Evolutionary conservation across 2,329 filamentous ascomycete species (phyloP).

Genomic region (Stenocarpella maydis): DNA sequence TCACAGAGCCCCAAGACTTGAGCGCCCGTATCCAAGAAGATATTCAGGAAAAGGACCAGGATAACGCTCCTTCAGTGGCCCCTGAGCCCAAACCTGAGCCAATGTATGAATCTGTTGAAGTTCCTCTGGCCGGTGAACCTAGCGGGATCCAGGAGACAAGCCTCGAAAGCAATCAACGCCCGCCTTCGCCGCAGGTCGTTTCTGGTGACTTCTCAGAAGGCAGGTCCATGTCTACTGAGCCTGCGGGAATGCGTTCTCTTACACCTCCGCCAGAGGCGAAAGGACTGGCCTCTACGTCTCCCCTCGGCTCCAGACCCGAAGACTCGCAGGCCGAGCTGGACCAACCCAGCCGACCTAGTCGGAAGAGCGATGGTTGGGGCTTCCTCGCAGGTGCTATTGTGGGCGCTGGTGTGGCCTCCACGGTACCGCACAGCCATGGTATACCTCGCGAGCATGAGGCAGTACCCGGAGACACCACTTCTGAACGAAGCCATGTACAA

Average conservation of each 20-base stretch:
- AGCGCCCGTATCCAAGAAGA: neutral
- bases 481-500: neutral
- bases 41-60: neutral
- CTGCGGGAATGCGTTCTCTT: neutral
- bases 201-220: neutral
- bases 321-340: neutral
- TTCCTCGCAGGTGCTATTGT: constrained; percentile 25
- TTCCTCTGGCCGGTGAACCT: neutral
- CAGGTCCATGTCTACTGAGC: neutral
- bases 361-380: constrained; percentile 26
- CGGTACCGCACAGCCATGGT: neutral
- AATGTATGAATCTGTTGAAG: neutral
- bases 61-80: neutral
- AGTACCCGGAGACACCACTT: neutral
- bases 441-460: neutral
- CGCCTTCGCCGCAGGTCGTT: neutral
- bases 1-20: neutral
- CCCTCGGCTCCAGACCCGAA: neutral
- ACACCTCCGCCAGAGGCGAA: neutral
- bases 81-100: neutral
- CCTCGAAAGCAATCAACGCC: neutral
- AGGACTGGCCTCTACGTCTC: neutral
- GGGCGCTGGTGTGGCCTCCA: constrained; percentile 1
- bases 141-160: neutral
- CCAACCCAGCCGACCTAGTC: neutral